Base-by-base conservation (phyloP, 1,284 basidiomycete genomes). In the Trichosporon ovoides region DNA sequence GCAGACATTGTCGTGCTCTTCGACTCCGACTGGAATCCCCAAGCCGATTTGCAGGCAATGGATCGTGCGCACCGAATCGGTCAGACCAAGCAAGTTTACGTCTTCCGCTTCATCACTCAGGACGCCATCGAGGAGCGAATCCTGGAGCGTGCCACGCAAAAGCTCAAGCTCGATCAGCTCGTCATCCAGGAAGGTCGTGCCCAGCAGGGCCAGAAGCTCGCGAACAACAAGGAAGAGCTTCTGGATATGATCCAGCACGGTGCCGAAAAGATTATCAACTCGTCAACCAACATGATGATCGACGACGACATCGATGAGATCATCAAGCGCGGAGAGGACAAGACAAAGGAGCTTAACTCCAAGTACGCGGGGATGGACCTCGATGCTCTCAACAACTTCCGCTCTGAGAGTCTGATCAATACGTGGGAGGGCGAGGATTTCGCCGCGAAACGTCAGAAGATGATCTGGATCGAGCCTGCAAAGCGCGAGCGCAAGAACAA, bases 201-300 rank as follows among this genome's bases (percentile, higher is more conserved):
- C 3, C 80, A 82, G 62, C 73, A 76, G 52, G 62, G 66, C 38
- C 75, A 74, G 36, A 81, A 83, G 62, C 68, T 88, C 54, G 91
- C 91, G 3, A 65, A 71, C 33, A 92, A 87, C 79, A 98, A 98
- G 80, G 96, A 98, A 46, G 96, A 98, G 60, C 81, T 98, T 14
- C 81, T 98, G 19, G 94, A 98, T 71, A 98, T 98, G 92, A 98
- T 99, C 65, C 88, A 95, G 20, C 93, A 96, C 72, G 96, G 96
- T 19, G 95, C 94, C 0, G 94, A 98, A 73, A 89, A 91, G 77
- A 98, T 99, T 63, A 95, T 98, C 76, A 94, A 88, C 71, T 81
- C 85, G 19, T 78, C 76, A 31, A 71, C 73, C 40, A 75, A 89
- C 56, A 81, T 90, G 71, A 78, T 89, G 63, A 83, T 97, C 67